phyloP scores from a whole-genome alignment of 305 asterid genomes.

The Fraxinus xanthoxyloides region DNA sequence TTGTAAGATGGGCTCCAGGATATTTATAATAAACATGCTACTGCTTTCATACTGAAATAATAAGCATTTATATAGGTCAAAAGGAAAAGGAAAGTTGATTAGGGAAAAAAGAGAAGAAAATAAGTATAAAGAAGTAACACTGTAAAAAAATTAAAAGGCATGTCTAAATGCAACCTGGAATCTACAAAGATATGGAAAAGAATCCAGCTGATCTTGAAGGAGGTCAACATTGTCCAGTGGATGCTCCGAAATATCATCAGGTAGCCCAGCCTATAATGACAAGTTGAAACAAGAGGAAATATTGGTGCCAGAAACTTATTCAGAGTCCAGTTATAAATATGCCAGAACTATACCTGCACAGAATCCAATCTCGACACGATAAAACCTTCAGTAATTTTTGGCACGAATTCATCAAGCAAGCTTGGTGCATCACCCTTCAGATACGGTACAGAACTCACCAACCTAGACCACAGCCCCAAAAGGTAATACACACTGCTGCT shows the following conservation, averaged over 20 bases:
- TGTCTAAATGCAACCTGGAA: slow-evolving; percentile 62
- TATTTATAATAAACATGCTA: slow-evolving; percentile 80
- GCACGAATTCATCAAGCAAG: slow-evolving; percentile 96
- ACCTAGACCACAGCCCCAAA: slow-evolving; percentile 96
- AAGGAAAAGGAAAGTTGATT: neutral
- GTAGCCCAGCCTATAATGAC: slow-evolving; percentile 56
- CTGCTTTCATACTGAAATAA: slow-evolving; percentile 87
- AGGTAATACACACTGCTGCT: slow-evolving; percentile 98
- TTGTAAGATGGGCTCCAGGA: slow-evolving; percentile 90
- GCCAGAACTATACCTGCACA: slow-evolving; percentile 62
- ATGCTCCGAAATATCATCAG: slow-evolving; percentile 86
- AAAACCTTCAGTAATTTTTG: slow-evolving; percentile 88
- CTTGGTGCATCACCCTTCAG: slow-evolving; percentile 96
- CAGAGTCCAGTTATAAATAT: slow-evolving; percentile 10
- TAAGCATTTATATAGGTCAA: slow-evolving; percentile 23
- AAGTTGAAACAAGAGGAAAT: slow-evolving; percentile 20
- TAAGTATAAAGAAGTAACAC: neutral
- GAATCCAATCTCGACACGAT: slow-evolving; percentile 94
- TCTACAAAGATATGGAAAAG: slow-evolving; percentile 90
- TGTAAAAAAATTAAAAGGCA: slow-evolving; percentile 8
- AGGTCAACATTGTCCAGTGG: slow-evolving; percentile 96
- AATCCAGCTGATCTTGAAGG: slow-evolving; percentile 97
- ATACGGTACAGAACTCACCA: slow-evolving; percentile 94
- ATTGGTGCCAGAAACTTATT: slow-evolving; percentile 5
- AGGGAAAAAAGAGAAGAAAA: neutral